Evolutionary conservation across 306 rosid genomes (phyloP), one percentile per base, ranked within the genome.

Genomic region (Cucumis hystrix): DNA sequence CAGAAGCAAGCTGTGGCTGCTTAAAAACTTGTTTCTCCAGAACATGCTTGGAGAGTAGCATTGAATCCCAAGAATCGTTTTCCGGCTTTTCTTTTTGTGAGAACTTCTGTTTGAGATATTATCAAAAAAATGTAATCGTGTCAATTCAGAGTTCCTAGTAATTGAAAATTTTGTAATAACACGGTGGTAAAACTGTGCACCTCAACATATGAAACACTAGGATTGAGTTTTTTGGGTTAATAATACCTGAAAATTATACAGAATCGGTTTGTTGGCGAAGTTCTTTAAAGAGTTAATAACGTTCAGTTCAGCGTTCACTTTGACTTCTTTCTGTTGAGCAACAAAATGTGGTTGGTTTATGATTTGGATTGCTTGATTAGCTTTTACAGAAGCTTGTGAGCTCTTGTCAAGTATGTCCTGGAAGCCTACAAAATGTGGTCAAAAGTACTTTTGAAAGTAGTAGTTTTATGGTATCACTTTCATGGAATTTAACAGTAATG

Each of bases 1-100:
- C 87, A 86, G 78, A 92, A 89, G 85, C 95, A 90, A 85, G 7
- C 88, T 20, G 90, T 86, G 73, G 51, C 88, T 30, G 91, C 92
- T 37, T 92, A 88, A 77, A 40, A 20, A 10, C 28, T 20, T 67
- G 28, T 10, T 40, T n/a, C n/a, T 18, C 40, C 17, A 11, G 17
- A 67, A 41, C 56, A 21, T 43, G 56, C 56, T 69, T 21, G 75
- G 75, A 21, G 56, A 73, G 62, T 52, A 51, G 45, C 61, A 72
- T 23, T 45, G 59, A 49, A 47, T 49, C 20, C 77, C 35, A 28
- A 73, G 62, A 43, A 71, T 28, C 4, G 17, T 11, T 23, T 47
- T 49, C 41, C 60, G 59, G 76, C 76, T 45, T 47, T 72, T 72
- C 61, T 8, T 72, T 6, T 72, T 49, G 43, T 52, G 74, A 68